phyloP scores from a whole-genome alignment of 2,329 filamentous ascomycete genomes.

The Apiospora hydei region DNA sequence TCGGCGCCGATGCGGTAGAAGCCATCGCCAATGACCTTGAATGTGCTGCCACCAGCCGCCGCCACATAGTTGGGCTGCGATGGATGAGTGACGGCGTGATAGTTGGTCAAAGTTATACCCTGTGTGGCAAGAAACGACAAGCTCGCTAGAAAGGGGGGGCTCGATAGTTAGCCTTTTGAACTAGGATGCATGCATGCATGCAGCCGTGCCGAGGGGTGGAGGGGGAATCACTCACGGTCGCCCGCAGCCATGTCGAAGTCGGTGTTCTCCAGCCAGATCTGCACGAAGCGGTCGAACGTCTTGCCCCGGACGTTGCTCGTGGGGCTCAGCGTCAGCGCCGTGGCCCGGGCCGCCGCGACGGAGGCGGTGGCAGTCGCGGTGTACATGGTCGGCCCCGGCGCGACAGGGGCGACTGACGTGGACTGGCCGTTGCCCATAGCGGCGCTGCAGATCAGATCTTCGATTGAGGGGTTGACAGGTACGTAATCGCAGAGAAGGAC shows the following conservation, averaged over 20 bases:
- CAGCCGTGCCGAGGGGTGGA: too few species aligned
- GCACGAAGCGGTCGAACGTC: conserved; percentile 65
- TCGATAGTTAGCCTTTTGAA: conserved; percentile 16
- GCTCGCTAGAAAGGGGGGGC: conserved; percentile 39
- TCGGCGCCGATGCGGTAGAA: conserved; percentile 52
- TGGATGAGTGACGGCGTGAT: conserved; percentile 63
- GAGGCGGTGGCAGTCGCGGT: conserved; percentile 27
- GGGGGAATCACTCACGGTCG: conserved; percentile 45
- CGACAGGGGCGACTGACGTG: conserved; percentile 20
- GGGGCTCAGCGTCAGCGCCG: conserved; percentile 52
- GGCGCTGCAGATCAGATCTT: background rate
- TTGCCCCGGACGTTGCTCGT: conserved; percentile 59
- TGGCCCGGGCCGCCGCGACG: conserved; percentile 42
- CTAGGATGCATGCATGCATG: background rate
- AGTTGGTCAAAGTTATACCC: conserved; percentile 63
- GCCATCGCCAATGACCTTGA: conserved; percentile 62
- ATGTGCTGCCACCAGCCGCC: conserved; percentile 62
- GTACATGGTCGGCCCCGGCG: conserved; percentile 34
- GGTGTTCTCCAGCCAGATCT: conserved; percentile 70
- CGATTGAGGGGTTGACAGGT: background rate
- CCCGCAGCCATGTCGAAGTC: conserved; percentile 58
- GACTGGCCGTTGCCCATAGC: conserved; percentile 26
- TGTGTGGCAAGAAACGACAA: conserved; percentile 57
- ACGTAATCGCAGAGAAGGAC: background rate
- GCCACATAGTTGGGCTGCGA: conserved; percentile 68